These are phyloP conservation scores for Pichia sp. DNA, from an alignment of 1,139 yeast genomes.

Conservation along the genomic window DNA sequence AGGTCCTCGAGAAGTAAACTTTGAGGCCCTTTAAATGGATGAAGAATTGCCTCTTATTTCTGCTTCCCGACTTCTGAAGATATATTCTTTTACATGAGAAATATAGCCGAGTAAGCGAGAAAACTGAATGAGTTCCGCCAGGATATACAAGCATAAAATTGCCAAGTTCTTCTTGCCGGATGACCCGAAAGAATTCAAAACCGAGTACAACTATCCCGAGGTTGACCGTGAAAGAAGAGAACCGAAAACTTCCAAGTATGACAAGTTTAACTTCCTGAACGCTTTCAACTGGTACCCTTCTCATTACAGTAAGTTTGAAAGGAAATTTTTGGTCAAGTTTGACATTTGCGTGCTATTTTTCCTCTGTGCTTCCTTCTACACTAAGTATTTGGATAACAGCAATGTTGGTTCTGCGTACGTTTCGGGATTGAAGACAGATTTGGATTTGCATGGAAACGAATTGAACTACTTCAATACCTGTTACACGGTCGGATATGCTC, in stretches of 20 bases:
- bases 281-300: conserved; percentile 26
- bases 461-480: conserved; percentile 49
- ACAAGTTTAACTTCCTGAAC: conserved; percentile 24
- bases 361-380: conserved; percentile 35
- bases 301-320: conserved; percentile 23
- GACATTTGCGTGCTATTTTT: conserved; percentile 37
- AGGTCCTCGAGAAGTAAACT: too few species aligned
- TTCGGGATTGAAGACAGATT: conserved; percentile 54
- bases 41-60: too few species aligned
- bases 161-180: conserved; percentile 10
- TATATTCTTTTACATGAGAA: too few species aligned
- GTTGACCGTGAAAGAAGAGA: conserved; percentile 15
- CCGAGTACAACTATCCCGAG: conserved; percentile 13
- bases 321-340: conserved; percentile 32
- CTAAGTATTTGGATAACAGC: conserved; percentile 45
- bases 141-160: too few species aligned
- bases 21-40: too few species aligned
- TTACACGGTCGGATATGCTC: conserved; percentile 56
- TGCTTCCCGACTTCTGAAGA: too few species aligned
- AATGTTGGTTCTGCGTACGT: conserved; percentile 56
- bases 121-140: too few species aligned
- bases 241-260: conserved; percentile 7
- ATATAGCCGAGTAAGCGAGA: too few species aligned
- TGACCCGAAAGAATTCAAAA: conserved; percentile 12
- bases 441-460: conserved; percentile 47